Evolutionary conservation across 1,284 basidiomycete species (phyloP), one percentile per base, ranked within the genome.

Genomic region (Cryptococcus sp.): DNA sequence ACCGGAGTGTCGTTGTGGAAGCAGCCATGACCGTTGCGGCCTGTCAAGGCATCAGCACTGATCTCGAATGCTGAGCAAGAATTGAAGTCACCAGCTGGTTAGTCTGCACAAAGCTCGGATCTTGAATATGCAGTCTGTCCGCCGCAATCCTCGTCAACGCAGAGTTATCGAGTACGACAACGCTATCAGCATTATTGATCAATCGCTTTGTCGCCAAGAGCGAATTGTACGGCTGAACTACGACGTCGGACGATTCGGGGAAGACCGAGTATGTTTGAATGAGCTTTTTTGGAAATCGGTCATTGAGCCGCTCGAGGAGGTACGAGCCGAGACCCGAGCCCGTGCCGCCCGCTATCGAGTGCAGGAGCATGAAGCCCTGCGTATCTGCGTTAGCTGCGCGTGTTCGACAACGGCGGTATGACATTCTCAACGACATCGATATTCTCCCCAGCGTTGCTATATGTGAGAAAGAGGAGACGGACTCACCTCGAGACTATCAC

Each of bases 241-340:
- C 93, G 58, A 97, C 92, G 68, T 97, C 93, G 42, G 89, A 87
- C 3, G 88, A 85, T 72, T 98, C 96, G 5, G 96, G 96, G 70
- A 99, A 99, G 52, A 99, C 96, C 35, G 93, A 97, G 80, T 99
- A 99, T 5, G 96, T 99, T 76, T 99, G 96, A 54, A 98, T 94
- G 60, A 99, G 85, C 79, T 99, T 99, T 81, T 99, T 99, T 0
- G 96, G 96, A 73, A 97, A 99, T 67, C 90, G 91, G 81, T 99
- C 96, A 78, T 96, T 97, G 42, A 99, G 81, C 35, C 94, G 85
- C 80, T 99, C 96, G 50, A 99, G 86, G 23, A 99, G 82, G 81
- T 93, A 99, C 17, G 96, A 99, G 39, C 96, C 96, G 10, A 99
- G 86, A 2, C 96, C 96, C 0, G 96, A 99, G 23, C 96, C 96